Evolutionary conservation across 306 rosid genomes (phyloP).

Genomic region (Vigna reflexopilosa): DNA sequence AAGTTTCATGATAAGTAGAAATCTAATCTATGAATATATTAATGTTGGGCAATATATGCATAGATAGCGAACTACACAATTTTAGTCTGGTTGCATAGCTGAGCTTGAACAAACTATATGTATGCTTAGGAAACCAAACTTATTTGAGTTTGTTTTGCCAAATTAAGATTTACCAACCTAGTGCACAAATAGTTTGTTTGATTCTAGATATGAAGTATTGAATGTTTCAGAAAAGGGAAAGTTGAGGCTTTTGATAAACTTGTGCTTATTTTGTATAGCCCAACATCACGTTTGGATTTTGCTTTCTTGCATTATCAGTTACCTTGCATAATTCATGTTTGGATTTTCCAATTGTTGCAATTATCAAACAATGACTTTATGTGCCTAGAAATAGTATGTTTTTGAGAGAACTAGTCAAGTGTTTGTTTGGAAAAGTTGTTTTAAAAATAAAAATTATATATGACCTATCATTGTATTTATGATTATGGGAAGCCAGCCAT

Average conservation of each 20-base stretch:
- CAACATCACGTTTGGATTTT: conserved; percentile 19
- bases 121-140: neutral
- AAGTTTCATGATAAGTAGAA: neutral
- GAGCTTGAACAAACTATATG: neutral
- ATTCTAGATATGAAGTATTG: conserved; percentile 28
- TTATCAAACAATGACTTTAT: conserved; percentile 19
- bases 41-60: neutral
- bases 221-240: conserved; percentile 12
- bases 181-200: neutral
- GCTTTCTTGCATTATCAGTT: conserved; percentile 21
- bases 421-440: conserved; percentile 30
- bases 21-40: neutral
- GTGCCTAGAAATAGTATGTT: conserved; percentile 12
- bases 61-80: conserved; percentile 5
- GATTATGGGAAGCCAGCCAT: neutral
- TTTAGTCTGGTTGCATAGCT: neutral
- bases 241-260: conserved; percentile 5
- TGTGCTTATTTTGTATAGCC: conserved; percentile 16
- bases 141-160: conserved; percentile 3
- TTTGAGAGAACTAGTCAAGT: neutral
- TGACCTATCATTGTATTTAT: neutral
- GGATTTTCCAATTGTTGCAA: conserved; percentile 32
- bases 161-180: conserved; percentile 28
- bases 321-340: conserved; percentile 3
- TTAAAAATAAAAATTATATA: neutral